These are phyloP conservation scores for Nemania sp. DNA, from an alignment of 2,329 filamentous ascomycete genomes.

Conservation along the genomic window DNA sequence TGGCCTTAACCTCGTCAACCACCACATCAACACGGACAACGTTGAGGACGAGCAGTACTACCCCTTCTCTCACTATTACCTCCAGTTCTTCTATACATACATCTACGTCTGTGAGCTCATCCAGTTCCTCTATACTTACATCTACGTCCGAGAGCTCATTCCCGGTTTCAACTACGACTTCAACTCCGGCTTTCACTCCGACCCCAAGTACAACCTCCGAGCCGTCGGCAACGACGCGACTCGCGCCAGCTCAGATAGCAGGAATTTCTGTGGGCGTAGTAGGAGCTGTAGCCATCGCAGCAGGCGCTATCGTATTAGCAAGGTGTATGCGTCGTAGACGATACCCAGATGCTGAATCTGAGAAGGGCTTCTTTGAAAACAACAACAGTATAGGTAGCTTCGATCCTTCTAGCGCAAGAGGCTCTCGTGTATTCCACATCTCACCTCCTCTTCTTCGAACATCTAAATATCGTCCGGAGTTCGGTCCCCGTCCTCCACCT, in stretches of 20 bases:
- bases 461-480: slow-evolving; percentile 47
- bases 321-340: slow-evolving; percentile 57
- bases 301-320: slow-evolving; percentile 61
- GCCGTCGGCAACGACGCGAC: slow-evolving; percentile 33
- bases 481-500: slow-evolving; percentile 39
- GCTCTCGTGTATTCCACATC: slow-evolving; percentile 55
- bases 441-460: slow-evolving; percentile 55
- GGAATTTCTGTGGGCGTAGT: slow-evolving; percentile 69
- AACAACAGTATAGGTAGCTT: slow-evolving; percentile 54
- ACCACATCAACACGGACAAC: slow-evolving; percentile 27
- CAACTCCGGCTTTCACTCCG: neutral
- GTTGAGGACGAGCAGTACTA: slow-evolving; percentile 27
- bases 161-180: neutral
- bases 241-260: slow-evolving; percentile 62
- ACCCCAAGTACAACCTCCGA: slow-evolving; percentile 28
- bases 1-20: slow-evolving; percentile 13
- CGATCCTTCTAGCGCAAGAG: slow-evolving; percentile 42
- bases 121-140: slow-evolving; percentile 8
- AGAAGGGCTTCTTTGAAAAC: slow-evolving; percentile 55
- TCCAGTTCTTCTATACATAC: neutral
- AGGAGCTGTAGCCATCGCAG: slow-evolving; percentile 61
- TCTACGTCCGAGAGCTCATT: slow-evolving; percentile 30
- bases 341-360: slow-evolving; percentile 49
- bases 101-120: slow-evolving; percentile 28
- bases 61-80: slow-evolving; percentile 8